Conservation (phyloP, 495 filamentous ascomycete species). For the Evernia prunastri region DNA sequence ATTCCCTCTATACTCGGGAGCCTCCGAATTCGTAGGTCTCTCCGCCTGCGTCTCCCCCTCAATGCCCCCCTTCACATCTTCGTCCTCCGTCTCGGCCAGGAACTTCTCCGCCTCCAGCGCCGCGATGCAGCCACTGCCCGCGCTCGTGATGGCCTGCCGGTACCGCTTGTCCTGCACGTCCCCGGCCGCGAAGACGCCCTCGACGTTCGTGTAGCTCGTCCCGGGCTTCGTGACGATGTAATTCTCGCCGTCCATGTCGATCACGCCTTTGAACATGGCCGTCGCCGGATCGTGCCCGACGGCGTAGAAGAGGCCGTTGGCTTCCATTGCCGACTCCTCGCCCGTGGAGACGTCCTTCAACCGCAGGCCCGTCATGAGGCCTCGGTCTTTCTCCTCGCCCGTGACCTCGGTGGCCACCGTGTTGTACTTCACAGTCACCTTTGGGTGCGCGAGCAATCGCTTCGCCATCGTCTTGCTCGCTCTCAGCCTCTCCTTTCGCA, state of each 20-base stretch:
- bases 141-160: constrained; percentile 94
- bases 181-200: constrained; percentile 93
- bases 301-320: constrained; percentile 95
- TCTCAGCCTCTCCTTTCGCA: constrained; percentile 76
- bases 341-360: constrained; percentile 75
- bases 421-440: constrained; percentile 84
- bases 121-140: constrained; percentile 89
- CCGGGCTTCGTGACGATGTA: constrained; percentile 89
- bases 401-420: constrained; percentile 71
- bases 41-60: constrained; percentile 32
- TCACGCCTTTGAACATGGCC: constrained; percentile 72
- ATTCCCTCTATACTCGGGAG: constrained; percentile 57
- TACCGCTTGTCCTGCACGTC: constrained; percentile 99
- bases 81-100: constrained; percentile 66
- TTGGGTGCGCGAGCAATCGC: constrained; percentile 71
- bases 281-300: constrained; percentile 96
- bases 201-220: constrained; percentile 77
- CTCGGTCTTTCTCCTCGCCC: constrained; percentile 65
- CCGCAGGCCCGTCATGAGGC: constrained; percentile 76
- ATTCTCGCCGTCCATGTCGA: constrained; percentile 76
- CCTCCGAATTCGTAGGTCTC: constrained; percentile 32
- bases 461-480: constrained; percentile 90
- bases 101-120: constrained; percentile 93
- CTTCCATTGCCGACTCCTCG: constrained; percentile 71
- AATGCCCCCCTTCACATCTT: constrained; percentile 28